phyloP scores from a whole-genome alignment of 805 yeast genomes.

The Wickerhamomyces alni region DNA sequence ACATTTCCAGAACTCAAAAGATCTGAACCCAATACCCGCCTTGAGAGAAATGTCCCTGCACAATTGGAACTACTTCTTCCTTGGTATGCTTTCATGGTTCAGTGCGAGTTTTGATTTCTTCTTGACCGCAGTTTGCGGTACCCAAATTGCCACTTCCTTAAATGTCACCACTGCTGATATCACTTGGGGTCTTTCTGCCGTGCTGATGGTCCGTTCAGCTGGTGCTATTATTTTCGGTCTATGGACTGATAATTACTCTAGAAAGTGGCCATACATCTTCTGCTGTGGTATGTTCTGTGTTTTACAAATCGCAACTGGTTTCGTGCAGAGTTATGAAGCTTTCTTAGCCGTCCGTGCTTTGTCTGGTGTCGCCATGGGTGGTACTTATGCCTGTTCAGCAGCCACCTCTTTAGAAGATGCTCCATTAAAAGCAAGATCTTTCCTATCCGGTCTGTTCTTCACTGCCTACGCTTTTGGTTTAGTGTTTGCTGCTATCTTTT shows the following conservation, averaged over 20 bases:
- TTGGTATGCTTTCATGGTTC: constrained; percentile 64
- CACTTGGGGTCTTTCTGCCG: constrained; percentile 72
- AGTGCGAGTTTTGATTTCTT: constrained; percentile 73
- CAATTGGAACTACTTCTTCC: constrained; percentile 52
- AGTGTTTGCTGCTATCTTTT: constrained; percentile 56
- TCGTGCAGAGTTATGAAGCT: constrained; percentile 48
- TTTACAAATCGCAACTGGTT: constrained; percentile 63
- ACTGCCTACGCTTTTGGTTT: constrained; percentile 62
- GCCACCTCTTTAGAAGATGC: constrained; percentile 54
- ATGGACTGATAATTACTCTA: constrained; percentile 56
- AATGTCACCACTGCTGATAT: constrained; percentile 41
- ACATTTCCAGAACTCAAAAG: constrained; percentile 16
- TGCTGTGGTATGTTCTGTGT: constrained; percentile 46
- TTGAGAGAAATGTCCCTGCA: constrained; percentile 29
- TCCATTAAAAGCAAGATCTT: constrained; percentile 55
- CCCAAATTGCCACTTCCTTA: constrained; percentile 45
- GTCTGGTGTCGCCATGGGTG: constrained; percentile 55
- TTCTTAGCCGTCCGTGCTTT: constrained; percentile 58
- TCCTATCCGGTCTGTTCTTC: constrained; percentile 55
- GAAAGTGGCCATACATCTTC: constrained; percentile 61
- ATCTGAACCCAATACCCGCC: constrained; percentile 39
- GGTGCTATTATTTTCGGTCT: constrained; percentile 67
- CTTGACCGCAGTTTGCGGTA: constrained; percentile 52
- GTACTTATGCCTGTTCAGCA: constrained; percentile 38
- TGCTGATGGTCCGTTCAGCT: constrained; percentile 63